phyloP scores from a whole-genome alignment of 257 asterid species.

The Nicotiana noctiflora region DNA sequence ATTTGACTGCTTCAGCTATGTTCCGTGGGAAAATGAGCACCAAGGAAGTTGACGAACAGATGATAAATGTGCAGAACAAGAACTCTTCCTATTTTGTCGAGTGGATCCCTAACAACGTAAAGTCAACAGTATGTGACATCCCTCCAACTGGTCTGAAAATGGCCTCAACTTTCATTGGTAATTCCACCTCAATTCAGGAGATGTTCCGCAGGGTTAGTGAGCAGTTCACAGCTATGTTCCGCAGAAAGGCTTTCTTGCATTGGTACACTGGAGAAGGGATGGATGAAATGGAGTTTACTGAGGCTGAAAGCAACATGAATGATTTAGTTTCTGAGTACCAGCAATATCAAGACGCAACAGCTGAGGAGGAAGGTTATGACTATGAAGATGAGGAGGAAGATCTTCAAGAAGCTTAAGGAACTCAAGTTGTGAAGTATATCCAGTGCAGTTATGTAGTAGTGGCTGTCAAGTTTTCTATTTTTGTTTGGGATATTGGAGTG shows the following conservation, averaged over 20 bases:
- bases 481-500: background rate
- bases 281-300: slow-evolving; percentile 12
- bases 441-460: background rate
- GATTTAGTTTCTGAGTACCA: slow-evolving; percentile 10
- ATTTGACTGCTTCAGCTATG: slow-evolving; percentile 14
- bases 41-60: slow-evolving; percentile 7
- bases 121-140: slow-evolving; percentile 7
- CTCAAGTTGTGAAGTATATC: background rate
- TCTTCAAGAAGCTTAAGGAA: background rate
- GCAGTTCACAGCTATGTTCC: slow-evolving; percentile 11
- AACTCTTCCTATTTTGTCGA: slow-evolving; percentile 7
- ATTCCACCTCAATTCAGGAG: slow-evolving; percentile 9
- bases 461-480: background rate
- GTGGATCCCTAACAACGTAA: slow-evolving; percentile 8
- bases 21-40: slow-evolving; percentile 12
- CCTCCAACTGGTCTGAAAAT: slow-evolving; percentile 13
- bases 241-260: slow-evolving; percentile 14
- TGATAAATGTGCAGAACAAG: slow-evolving; percentile 10
- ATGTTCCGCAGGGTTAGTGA: slow-evolving; percentile 12
- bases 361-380: slow-evolving; percentile 5
- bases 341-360: slow-evolving; percentile 10
- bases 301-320: slow-evolving; percentile 12
- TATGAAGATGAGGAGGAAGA: slow-evolving; percentile 5
- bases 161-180: slow-evolving; percentile 12
- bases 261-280: slow-evolving; percentile 11